A percentile compares a stretch with the other conserved stretches of the same genome.
Conservation (phyloP, 2,329 filamentous ascomycete species). For the Geosmithia morbida region DNA sequence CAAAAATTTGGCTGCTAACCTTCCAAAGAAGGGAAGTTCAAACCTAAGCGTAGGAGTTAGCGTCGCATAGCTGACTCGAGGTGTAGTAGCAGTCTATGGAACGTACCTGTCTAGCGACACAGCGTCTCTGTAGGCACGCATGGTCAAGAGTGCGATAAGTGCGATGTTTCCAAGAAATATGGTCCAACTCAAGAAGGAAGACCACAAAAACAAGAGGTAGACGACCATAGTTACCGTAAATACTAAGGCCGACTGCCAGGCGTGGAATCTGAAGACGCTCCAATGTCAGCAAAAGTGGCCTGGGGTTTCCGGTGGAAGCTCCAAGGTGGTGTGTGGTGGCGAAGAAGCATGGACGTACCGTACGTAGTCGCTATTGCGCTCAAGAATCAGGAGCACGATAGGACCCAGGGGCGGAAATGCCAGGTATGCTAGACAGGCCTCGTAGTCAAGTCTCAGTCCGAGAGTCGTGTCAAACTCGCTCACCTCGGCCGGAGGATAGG, state of each 20-base stretch:
- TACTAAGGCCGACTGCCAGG: constrained; percentile 81
- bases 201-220: constrained; percentile 81
- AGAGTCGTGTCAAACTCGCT: constrained; percentile 86
- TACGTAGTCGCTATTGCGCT: constrained; percentile 95
- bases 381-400: constrained; percentile 69
- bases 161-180: constrained; percentile 63
- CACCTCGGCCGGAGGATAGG: constrained; percentile 33
- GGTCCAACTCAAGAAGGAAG: constrained; percentile 68
- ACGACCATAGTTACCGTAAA: constrained; percentile 64
- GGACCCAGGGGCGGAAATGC: constrained; percentile 73
- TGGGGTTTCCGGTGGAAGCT: not conserved
- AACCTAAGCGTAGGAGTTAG: constrained; percentile 33
- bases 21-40: constrained; percentile 78
- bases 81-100: not conserved
- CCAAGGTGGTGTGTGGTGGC: not conserved
- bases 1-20: constrained; percentile 73
- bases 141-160: constrained; percentile 61
- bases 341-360: constrained; percentile 46
- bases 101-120: constrained; percentile 45
- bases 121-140: constrained; percentile 76
- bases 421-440: constrained; percentile 82
- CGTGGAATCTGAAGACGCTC: constrained; percentile 61
- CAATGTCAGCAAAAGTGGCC: not conserved
- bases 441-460: constrained; percentile 73
- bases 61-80: not conserved